Evolutionary conservation across 352 stramenopile species (phyloP).

Genomic region (Globisporangium perplexum): DNA sequence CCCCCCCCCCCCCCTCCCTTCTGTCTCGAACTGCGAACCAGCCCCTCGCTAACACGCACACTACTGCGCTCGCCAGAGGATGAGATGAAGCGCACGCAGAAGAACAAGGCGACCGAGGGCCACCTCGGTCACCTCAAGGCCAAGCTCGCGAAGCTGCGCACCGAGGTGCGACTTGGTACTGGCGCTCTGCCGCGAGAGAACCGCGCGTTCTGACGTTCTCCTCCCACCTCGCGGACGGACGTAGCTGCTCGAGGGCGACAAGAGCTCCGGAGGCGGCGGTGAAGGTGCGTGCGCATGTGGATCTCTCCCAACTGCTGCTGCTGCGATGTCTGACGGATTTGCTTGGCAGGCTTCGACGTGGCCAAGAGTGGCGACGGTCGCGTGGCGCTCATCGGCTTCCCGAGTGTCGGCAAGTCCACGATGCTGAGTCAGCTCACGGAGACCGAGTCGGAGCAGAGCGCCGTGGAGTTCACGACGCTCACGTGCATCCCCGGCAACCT

Average conservation of each 20-base stretch:
- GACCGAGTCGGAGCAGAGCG: conserved; percentile 94
- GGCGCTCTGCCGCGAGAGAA: background rate
- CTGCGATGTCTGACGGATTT: background rate
- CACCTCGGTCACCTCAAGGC: conserved; percentile 95
- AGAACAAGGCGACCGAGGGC: conserved; percentile 95
- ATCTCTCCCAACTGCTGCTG: conserved; percentile 1
- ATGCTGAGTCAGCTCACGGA: conserved; percentile 93
- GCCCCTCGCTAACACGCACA: background rate
- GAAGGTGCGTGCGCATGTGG: conserved; percentile 38
- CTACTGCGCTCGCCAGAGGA: conserved; percentile 66
- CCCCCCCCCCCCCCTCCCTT: too few species aligned
- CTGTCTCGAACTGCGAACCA: too few species aligned
- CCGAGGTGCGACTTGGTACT: conserved; percentile 58
- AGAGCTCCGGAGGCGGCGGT: conserved; percentile 61
- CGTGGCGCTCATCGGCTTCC: conserved; percentile 96
- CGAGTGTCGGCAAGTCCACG: conserved; percentile 86
- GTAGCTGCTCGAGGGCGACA: conserved; percentile 80
- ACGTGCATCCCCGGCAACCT: conserved; percentile 97
- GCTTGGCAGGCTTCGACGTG: conserved; percentile 88
- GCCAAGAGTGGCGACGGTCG: conserved; percentile 94
- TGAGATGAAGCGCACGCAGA: conserved; percentile 97
- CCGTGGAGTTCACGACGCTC: conserved; percentile 98
- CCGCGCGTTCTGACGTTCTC: background rate
- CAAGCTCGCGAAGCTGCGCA: conserved; percentile 98
- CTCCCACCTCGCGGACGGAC: too few species aligned